Percentiles rank a stretch among this genome's conserved stretches.
Conservation (phyloP, 2,329 filamentous ascomycete species). For the Alternaria brassicae region DNA sequence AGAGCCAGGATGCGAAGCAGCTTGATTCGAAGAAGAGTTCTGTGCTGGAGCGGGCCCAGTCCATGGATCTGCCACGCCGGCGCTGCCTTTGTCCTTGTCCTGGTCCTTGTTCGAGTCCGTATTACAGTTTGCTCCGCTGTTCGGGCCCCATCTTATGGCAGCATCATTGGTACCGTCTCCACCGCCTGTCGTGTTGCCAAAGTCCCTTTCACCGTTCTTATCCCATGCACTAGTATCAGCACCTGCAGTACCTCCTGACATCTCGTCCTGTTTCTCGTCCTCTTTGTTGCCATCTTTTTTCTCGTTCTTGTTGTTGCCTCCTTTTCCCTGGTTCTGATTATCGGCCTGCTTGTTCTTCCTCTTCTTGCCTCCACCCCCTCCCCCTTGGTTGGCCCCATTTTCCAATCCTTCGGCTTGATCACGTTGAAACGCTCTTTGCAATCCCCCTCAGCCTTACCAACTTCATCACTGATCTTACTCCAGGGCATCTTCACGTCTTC, state of each 20-base stretch:
- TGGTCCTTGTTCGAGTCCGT: neutral
- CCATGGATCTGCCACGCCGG: neutral
- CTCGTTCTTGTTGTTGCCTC: constrained; percentile 11
- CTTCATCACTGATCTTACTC: constrained; percentile 38
- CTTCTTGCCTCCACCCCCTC: constrained; percentile 22
- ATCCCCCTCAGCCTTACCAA: constrained; percentile 31
- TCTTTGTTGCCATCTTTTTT: neutral
- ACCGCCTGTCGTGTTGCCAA: no score
- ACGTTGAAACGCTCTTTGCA: constrained; percentile 43
- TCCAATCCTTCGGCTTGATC: constrained; percentile 43
- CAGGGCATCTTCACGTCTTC: constrained; percentile 32
- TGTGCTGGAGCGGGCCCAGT: constrained; percentile 1
- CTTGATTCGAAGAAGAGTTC: constrained; percentile 4
- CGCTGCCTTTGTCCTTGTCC: neutral
- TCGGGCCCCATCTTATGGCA: no score
- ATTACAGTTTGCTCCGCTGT: no score
- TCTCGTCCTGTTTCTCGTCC: neutral
- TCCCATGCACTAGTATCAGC: no score
- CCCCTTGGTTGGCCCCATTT: constrained; percentile 19
- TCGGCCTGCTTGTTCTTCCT: constrained; percentile 24
- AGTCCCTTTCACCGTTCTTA: no score
- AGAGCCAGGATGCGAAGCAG: constrained; percentile 1
- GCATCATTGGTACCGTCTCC: no score
- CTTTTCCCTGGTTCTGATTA: constrained; percentile 14
- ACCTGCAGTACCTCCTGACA: neutral